Conservation (phyloP, 1,284 basidiomycete genomes). For the Rhodotorula mucilaginosa region DNA sequence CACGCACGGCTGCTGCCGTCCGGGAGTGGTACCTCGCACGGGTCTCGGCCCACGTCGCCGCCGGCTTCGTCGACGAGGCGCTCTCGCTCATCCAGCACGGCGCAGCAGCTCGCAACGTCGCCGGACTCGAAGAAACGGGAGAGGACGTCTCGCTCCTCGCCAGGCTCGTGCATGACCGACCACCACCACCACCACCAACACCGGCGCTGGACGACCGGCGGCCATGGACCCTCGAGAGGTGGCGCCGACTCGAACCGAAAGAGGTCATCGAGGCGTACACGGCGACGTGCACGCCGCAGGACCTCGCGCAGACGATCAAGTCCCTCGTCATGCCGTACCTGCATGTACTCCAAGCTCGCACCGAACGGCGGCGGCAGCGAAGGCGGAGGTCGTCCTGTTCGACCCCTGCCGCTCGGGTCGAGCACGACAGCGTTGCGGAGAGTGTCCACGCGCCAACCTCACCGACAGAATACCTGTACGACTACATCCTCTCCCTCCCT, state of each 20-base stretch:
- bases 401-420: slow-evolving; percentile 44
- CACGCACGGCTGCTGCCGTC: slow-evolving; percentile 53
- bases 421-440: no score
- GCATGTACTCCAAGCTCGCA: slow-evolving; percentile 78
- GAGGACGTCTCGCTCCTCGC: slow-evolving; percentile 85
- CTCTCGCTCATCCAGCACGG: slow-evolving; percentile 78
- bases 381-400: slow-evolving; percentile 60
- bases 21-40: slow-evolving; percentile 70
- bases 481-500: slow-evolving; percentile 62
- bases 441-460: no score
- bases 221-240: slow-evolving; percentile 67
- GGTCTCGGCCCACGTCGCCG: slow-evolving; percentile 60
- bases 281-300: slow-evolving; percentile 62
- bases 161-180: slow-evolving; percentile 77
- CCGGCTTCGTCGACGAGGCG: slow-evolving; percentile 75
- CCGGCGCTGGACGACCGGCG: slow-evolving; percentile 28
- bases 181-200: slow-evolving; percentile 46
- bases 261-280: slow-evolving; percentile 73
- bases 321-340: slow-evolving; percentile 83
- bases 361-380: slow-evolving; percentile 62
- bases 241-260: slow-evolving; percentile 65
- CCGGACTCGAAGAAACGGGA: slow-evolving; percentile 75
- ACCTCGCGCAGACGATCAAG: slow-evolving; percentile 67
- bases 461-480: slow-evolving; percentile 62
- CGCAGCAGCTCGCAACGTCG: slow-evolving; percentile 72